phyloP scores from a whole-genome alignment of 352 stramenopile genomes.

The Phytophthora palmivora region DNA sequence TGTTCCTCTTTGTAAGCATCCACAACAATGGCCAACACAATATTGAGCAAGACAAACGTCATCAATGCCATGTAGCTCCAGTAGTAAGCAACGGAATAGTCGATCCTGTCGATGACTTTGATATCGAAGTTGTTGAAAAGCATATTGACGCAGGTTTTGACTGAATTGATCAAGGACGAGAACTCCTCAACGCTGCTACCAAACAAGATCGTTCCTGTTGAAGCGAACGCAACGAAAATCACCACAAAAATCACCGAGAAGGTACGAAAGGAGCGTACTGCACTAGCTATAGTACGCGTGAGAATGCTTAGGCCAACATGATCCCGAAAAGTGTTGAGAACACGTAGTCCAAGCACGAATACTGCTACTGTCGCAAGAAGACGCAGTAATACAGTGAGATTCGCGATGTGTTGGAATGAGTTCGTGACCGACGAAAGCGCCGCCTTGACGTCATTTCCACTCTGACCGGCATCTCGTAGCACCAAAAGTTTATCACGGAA shows the following conservation, averaged over 20 bases:
- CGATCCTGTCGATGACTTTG: conserved; percentile 40
- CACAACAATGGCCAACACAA: conserved; percentile 74
- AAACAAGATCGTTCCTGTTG: conserved; percentile 59
- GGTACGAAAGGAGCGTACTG: conserved; percentile 51
- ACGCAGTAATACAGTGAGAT: conserved; percentile 38
- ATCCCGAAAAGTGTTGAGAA: conserved; percentile 56
- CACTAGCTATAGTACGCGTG: conserved; percentile 55
- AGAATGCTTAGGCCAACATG: conserved; percentile 66
- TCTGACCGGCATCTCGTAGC: conserved; percentile 15
- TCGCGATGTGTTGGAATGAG: conserved; percentile 42
- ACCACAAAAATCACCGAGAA: conserved; percentile 68
- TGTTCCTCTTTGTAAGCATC: conserved; percentile 60
- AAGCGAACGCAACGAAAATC: conserved; percentile 57
- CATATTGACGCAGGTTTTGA: conserved; percentile 72
- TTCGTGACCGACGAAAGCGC: conserved; percentile 19
- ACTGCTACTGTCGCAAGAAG: conserved; percentile 43
- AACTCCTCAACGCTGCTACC: conserved; percentile 60
- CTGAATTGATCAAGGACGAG: conserved; percentile 49
- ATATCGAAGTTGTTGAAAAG: conserved; percentile 74
- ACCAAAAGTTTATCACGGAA: conserved; percentile 37
- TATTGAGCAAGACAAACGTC: conserved; percentile 73
- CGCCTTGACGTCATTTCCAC: conserved; percentile 5
- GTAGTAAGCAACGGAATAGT: conserved; percentile 61
- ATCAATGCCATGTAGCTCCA: conserved; percentile 75
- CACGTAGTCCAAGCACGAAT: conserved; percentile 42